Conservation (phyloP, 768 basidiomycete genomes). For the Rhizopogon sp. region DNA sequence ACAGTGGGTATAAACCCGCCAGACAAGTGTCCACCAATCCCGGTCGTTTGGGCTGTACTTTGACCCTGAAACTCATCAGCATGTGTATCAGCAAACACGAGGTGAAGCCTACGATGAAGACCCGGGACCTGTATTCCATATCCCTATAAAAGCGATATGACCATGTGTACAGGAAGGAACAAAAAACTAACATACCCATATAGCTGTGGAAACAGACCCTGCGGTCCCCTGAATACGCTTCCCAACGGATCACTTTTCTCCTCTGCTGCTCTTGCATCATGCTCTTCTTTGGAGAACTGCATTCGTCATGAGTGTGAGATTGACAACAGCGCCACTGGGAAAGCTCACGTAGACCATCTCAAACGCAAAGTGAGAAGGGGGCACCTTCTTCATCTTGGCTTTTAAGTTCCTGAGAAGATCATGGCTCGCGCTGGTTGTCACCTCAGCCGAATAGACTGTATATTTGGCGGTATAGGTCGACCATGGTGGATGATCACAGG, state of each 20-base stretch:
- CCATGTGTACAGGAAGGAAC: not conserved
- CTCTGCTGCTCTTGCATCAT: constrained; percentile 62
- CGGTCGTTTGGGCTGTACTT: constrained; percentile 86
- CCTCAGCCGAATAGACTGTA: constrained; percentile 21
- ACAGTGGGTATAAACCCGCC: constrained; percentile 92
- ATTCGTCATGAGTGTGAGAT: not conserved
- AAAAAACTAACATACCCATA: constrained; percentile 48
- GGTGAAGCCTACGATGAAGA: constrained; percentile 61
- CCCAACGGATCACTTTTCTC: constrained; percentile 55
- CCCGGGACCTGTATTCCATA: constrained; percentile 43
- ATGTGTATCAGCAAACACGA: not conserved
- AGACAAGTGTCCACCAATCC: constrained; percentile 57
- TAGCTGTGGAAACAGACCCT: constrained; percentile 76
- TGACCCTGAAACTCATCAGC: constrained; percentile 52
- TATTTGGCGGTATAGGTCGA: not conserved
- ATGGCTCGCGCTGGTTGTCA: constrained; percentile 52
- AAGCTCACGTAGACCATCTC: constrained; percentile 74
- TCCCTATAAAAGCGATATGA: constrained; percentile 18
- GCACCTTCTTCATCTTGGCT: constrained; percentile 87
- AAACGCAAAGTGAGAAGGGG: constrained; percentile 64
- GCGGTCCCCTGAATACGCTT: constrained; percentile 57
- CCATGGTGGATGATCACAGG: not conserved
- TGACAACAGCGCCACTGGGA: not conserved
- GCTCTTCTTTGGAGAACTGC: constrained; percentile 72
- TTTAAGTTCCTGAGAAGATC: constrained; percentile 65